phyloP scores from a whole-genome alignment of 495 filamentous ascomycete genomes.

The Lichenothelia convexa region DNA sequence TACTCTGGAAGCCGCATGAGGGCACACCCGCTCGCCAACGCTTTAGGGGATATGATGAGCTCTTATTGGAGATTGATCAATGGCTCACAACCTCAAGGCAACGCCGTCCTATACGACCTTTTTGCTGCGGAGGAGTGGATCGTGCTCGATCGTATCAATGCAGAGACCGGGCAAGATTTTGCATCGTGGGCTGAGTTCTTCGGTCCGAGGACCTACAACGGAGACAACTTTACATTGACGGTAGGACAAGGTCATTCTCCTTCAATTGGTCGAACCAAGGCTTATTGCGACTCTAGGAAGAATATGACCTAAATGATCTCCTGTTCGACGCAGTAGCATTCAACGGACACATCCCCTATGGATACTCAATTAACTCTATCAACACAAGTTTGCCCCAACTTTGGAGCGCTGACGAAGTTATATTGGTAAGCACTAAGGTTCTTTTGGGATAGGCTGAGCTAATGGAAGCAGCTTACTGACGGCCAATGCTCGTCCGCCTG shows the following conservation, averaged over 20 bases:
- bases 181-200: conserved; percentile 35
- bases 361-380: conserved; percentile 8
- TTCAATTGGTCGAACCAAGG: no score
- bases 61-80: conserved; percentile 14
- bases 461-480: conserved; percentile 21
- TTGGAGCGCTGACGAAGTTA: conserved; percentile 11
- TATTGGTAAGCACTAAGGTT: conserved; percentile 3
- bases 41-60: conserved; percentile 26
- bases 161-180: conserved; percentile 28
- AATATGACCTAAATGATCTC: no score
- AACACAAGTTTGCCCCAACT: conserved; percentile 7
- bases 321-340: conserved; percentile 17
- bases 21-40: conserved; percentile 22
- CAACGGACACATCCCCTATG: conserved; percentile 8
- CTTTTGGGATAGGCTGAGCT: not conserved
- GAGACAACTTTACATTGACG: conserved; percentile 28
- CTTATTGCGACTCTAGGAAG: no score
- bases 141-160: conserved; percentile 24
- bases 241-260: no score
- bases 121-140: conserved; percentile 26
- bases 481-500: conserved; percentile 33
- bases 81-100: not conserved
- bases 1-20: conserved; percentile 28
- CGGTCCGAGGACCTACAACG: conserved; percentile 25
- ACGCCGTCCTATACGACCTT: conserved; percentile 4